Evolutionary conservation across 495 filamentous ascomycete species (phyloP), one percentile per base, ranked within the genome.

Genomic region (Aspergillus affinis): DNA sequence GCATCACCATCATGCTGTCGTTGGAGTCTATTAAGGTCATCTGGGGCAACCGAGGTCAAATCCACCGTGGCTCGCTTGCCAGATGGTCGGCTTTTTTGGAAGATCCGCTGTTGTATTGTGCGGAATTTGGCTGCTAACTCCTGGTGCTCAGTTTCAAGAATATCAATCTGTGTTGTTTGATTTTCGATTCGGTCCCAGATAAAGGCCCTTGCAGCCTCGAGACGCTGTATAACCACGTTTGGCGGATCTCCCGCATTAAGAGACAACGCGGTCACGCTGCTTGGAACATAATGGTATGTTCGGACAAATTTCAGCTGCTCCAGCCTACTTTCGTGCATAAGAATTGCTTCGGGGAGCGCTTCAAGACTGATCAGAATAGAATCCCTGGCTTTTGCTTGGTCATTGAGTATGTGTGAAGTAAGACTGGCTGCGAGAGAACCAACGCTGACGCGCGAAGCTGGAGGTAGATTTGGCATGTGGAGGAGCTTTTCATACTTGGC

Each of bases 161-260:
- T 20, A 6, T 57, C 41, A 6, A 57, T 44, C 46, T 48, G 54
- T 8, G 54, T 48, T 19, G 41, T 10, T n/a, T 45, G 19, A 30
- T 26, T 45, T 4, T 57, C 44, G 12, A 57, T 48, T 1, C 54
- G 54, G 23, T 57, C 54, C 54, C 54, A 57, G 54, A 57, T 57
- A 21, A 57, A 57, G 19, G 54, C 54, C 10, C 54, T n/a, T 13
- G 19, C 54, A 15, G 44, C 41, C 46, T 57, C 54, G 20, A 57
- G 45, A 20, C 54, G 54, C 17, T 29, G 54, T 17, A 57, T 48
- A 2, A 57, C 44, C 1, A 44, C 48, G 45, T 44, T 57, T 48
- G 54, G 10, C 4, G 54, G 54, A 12, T 57, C 54, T 6, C 54
- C 54, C 30, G 54, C 54, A 2, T 10, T 30, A 20, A 57, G 36